These are phyloP conservation scores for Rhizoctonia solani DNA, from an alignment of 1,284 basidiomycete species.

Conservation along the genomic window DNA sequence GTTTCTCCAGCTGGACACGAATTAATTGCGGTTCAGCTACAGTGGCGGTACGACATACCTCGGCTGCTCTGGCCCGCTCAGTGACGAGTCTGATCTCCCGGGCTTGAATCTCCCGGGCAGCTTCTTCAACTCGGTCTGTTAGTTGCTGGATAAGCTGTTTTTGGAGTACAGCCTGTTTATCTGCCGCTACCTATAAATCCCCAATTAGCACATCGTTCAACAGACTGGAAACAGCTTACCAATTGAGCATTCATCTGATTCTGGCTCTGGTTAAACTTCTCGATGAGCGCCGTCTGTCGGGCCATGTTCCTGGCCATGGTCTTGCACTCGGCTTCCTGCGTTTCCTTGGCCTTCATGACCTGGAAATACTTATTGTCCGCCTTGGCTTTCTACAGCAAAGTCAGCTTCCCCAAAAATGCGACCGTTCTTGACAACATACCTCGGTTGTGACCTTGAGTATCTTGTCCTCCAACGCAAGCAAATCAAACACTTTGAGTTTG, in stretches of 20 bases:
- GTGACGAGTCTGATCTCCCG: conserved; percentile 47
- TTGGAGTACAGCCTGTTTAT: not conserved
- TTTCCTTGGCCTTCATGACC: conserved; percentile 88
- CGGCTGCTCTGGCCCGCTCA: conserved; percentile 48
- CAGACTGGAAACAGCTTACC: conserved; percentile 49
- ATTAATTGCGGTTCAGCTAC: not conserved
- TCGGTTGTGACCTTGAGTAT: conserved; percentile 66
- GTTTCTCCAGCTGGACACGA: conserved; percentile 44
- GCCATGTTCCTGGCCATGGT: conserved; percentile 67
- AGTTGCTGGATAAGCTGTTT: conserved; percentile 25
- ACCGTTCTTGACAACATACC: conserved; percentile 48
- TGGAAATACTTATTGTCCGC: conserved; percentile 95
- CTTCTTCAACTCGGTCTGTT: conserved; percentile 14
- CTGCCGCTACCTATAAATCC: not conserved
- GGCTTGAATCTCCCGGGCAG: conserved; percentile 42
- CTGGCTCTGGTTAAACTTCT: conserved; percentile 52
- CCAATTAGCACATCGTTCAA: not conserved
- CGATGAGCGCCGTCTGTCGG: conserved; percentile 78
- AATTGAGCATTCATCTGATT: conserved; percentile 53
- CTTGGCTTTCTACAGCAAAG: conserved; percentile 74
- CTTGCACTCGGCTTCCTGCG: conserved; percentile 76
- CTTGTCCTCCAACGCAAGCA: conserved; percentile 77
- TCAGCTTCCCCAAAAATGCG: not conserved
- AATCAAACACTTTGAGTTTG: conserved; percentile 82
- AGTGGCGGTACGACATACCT: conserved; percentile 40